Evolutionary conservation across 2,329 filamentous ascomycete genomes (phyloP).

Genomic region (Meredithiella fracta): DNA sequence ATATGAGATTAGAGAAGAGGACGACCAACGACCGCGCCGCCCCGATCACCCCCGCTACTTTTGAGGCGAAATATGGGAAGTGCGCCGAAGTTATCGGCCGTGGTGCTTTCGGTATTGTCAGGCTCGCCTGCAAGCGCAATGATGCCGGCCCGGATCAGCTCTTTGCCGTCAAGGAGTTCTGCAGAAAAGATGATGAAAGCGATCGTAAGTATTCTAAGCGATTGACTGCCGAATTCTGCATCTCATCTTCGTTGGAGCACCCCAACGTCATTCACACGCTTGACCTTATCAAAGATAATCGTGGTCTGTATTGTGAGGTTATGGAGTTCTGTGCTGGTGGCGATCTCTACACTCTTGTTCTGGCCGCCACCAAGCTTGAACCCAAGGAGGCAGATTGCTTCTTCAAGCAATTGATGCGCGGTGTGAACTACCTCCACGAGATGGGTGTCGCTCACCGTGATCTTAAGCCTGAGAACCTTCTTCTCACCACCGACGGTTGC

Average conservation of each 20-base stretch:
- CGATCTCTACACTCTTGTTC: conserved; percentile 83
- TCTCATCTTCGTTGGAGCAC: conserved; percentile 88
- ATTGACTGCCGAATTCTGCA: conserved; percentile 93
- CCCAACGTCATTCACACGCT: conserved; percentile 97
- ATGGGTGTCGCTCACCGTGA: conserved; percentile 98
- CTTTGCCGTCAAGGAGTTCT: conserved; percentile 96
- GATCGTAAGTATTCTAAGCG: conserved; percentile 97
- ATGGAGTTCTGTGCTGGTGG: conserved; percentile 99
- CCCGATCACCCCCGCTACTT: conserved; percentile 44
- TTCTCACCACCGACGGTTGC: conserved; percentile 79
- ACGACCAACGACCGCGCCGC: conserved; percentile 12
- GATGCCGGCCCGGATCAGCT: conserved; percentile 77
- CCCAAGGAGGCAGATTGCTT: conserved; percentile 90
- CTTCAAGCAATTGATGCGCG: conserved; percentile 98
- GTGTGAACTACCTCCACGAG: conserved; percentile 97
- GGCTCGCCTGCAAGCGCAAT: conserved; percentile 90
- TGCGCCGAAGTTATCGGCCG: conserved; percentile 94
- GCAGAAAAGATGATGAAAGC: conserved; percentile 80
- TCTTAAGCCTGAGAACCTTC: conserved; percentile 88
- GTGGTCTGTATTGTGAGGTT: conserved; percentile 95
- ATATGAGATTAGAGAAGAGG: conserved; percentile 43
- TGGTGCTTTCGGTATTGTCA: conserved; percentile 90
- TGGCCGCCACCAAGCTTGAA: conserved; percentile 81
- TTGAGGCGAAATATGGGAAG: conserved; percentile 96
- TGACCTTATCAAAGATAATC: conserved; percentile 85